Evolutionary conservation across 768 basidiomycete species (phyloP).

Genomic region (Tulasnella sp.): DNA sequence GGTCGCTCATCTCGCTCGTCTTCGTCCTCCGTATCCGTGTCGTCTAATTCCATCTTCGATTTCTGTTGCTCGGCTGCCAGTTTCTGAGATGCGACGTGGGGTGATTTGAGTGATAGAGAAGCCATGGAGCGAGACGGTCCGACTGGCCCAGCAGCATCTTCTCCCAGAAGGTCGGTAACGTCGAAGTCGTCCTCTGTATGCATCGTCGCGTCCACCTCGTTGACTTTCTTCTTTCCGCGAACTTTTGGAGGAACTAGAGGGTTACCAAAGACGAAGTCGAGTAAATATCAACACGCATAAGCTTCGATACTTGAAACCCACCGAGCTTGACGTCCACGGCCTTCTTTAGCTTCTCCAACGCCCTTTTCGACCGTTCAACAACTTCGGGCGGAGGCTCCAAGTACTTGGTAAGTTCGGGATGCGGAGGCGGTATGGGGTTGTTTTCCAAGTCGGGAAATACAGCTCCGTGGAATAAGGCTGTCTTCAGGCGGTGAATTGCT

Average conservation of each 20-base stretch:
- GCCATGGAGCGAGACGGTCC: conserved; percentile 3
- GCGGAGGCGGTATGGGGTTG: conserved; percentile 78
- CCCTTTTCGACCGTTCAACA: conserved; percentile 54
- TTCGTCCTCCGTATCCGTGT: conserved; percentile 27
- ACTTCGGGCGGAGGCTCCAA: conserved; percentile 72
- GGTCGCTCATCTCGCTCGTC: no score
- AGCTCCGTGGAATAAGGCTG: conserved; percentile 87
- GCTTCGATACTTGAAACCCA: conserved; percentile 38
- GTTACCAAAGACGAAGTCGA: conserved; percentile 61
- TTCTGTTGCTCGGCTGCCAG: conserved; percentile 35
- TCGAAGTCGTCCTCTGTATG: conserved; percentile 26
- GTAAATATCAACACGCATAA: conserved; percentile 6
- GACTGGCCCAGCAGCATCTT: neutral
- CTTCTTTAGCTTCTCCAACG: conserved; percentile 59
- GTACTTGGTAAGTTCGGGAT: conserved; percentile 79
- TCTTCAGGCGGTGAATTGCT: conserved; percentile 83
- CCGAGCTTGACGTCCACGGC: conserved; percentile 79
- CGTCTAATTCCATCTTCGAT: conserved; percentile 41
- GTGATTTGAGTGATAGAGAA: neutral
- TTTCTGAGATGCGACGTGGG: neutral
- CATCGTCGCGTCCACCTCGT: conserved; percentile 24
- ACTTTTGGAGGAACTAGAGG: conserved; percentile 44
- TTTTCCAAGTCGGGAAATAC: conserved; percentile 67
- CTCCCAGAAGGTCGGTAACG: conserved; percentile 26
- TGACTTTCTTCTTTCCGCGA: conserved; percentile 31